Conservation (phyloP, 2,329 filamentous ascomycete genomes). For the Diaporthe citri region DNA sequence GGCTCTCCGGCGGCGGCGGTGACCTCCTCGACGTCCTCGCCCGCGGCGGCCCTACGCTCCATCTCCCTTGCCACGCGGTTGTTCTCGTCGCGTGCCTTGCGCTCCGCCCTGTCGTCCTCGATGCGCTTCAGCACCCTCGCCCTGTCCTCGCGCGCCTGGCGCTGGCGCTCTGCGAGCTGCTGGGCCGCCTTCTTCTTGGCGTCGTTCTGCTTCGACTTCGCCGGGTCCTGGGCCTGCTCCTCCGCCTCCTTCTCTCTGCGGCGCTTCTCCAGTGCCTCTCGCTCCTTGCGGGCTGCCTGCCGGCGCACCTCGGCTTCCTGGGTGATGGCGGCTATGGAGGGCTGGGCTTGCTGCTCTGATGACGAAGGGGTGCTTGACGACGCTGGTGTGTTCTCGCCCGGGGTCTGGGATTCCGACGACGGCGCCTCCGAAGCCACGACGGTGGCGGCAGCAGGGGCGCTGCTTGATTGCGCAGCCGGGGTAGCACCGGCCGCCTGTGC, state of each 20-base stretch:
- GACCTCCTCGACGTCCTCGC: constrained; percentile 48
- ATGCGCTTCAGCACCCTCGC: constrained; percentile 80
- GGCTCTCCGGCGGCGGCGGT: constrained; percentile 47
- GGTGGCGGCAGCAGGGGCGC: constrained; percentile 34
- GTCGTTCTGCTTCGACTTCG: constrained; percentile 53
- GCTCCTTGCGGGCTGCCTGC: constrained; percentile 60
- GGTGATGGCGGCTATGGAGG: constrained; percentile 4
- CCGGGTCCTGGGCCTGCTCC: constrained; percentile 46
- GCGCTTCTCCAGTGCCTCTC: constrained; percentile 54
- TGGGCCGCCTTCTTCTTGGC: constrained; percentile 62
- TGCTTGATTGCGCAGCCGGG: constrained; percentile 15
- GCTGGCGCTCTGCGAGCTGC: constrained; percentile 72
- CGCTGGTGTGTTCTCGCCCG: constrained; percentile 44
- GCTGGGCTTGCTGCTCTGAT: constrained; percentile 37
- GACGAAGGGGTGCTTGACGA: constrained; percentile 37
- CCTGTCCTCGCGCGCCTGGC: constrained; percentile 76
- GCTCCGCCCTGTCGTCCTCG: constrained; percentile 79
- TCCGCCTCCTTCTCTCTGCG: constrained; percentile 54
- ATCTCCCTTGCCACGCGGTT: constrained; percentile 57
- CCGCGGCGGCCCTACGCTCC: constrained; percentile 43
- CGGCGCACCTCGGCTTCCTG: constrained; percentile 50
- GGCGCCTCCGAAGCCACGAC: constrained; percentile 35
- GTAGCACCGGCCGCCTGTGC: constrained; percentile 20
- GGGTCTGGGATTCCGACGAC: constrained; percentile 37
- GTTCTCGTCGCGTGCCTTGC: constrained; percentile 68